phyloP scores from a whole-genome alignment of 2,329 filamentous ascomycete genomes.

The Phaeosphaeriaceae sp. region DNA sequence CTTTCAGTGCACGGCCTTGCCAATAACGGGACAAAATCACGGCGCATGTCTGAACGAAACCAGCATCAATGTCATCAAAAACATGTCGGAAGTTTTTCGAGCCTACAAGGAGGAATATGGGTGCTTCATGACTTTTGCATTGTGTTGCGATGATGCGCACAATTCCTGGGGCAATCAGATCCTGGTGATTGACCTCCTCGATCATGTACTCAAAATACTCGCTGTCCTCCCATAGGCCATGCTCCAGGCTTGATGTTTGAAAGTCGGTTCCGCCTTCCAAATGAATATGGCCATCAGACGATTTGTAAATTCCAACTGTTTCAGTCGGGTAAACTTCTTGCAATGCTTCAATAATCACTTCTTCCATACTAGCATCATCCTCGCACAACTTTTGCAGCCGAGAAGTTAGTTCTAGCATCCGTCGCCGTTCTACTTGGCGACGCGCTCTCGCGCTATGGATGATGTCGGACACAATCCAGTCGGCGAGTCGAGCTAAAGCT shows the following conservation, averaged over 20 bases:
- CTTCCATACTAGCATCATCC: slow-evolving; percentile 28
- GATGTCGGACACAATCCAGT: slow-evolving; percentile 52
- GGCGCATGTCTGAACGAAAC: slow-evolving; percentile 54
- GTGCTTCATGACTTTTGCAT: slow-evolving; percentile 41
- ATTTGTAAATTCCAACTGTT: slow-evolving; percentile 32
- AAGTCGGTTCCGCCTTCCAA: slow-evolving; percentile 38
- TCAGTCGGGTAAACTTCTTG: slow-evolving; percentile 45
- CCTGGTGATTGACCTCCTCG: slow-evolving; percentile 42
- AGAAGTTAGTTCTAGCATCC: slow-evolving; percentile 48
- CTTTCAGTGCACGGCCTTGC: slow-evolving; percentile 48
- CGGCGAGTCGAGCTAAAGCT: slow-evolving; percentile 46
- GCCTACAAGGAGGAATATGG: slow-evolving; percentile 48
- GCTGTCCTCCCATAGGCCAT: slow-evolving; percentile 55
- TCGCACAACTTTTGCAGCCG: slow-evolving; percentile 26
- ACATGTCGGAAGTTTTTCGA: slow-evolving; percentile 52
- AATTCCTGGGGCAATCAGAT: slow-evolving; percentile 30
- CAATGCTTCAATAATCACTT: slow-evolving; percentile 39
- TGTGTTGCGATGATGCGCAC: slow-evolving; percentile 49
- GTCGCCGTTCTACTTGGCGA: slow-evolving; percentile 50
- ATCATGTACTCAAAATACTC: slow-evolving; percentile 51
- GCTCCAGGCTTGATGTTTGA: slow-evolving; percentile 35
- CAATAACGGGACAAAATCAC: slow-evolving; percentile 47
- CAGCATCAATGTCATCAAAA: slow-evolving; percentile 57
- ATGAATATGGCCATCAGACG: slow-evolving; percentile 28
- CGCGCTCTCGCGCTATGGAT: slow-evolving; percentile 46